phyloP scores from a whole-genome alignment of 208 protist species.

The Trypanosomatidae sp. region DNA sequence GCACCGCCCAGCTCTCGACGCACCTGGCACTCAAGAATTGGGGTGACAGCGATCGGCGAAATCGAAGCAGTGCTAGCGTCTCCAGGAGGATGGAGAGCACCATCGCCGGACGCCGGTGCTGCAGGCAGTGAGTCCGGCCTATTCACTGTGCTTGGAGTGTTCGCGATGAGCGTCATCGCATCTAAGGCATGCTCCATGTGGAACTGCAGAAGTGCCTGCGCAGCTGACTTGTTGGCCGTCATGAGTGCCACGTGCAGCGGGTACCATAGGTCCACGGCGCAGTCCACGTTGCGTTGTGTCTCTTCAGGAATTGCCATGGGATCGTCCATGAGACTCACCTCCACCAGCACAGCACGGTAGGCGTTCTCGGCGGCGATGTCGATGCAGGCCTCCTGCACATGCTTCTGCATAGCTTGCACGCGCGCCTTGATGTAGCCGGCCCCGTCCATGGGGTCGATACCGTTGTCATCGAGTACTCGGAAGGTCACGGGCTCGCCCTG shows the following conservation, averaged over 20 bases:
- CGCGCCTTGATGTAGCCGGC: constrained; percentile 11
- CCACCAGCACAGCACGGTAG: constrained; percentile 57
- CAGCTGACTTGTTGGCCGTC: constrained; percentile 37
- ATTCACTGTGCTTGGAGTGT: constrained; percentile 10
- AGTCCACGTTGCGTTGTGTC: constrained; percentile 25
- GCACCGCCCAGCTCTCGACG: constrained; percentile 47
- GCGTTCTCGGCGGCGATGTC: constrained; percentile 26
- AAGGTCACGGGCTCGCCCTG: constrained; percentile 38
- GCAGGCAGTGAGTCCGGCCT: neutral
- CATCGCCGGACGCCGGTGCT: neutral
- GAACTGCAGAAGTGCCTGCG: constrained; percentile 48
- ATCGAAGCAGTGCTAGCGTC: too few relatives aligned
- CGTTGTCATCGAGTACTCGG: constrained; percentile 32
- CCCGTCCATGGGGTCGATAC: constrained; percentile 23
- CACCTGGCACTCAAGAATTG: constrained; percentile 41
- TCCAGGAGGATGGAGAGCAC: neutral
- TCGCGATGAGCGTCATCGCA: constrained; percentile 31
- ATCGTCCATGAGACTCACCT: constrained; percentile 67
- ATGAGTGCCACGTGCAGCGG: constrained; percentile 67
- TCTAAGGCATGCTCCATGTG: constrained; percentile 50
- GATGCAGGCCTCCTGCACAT: constrained; percentile 20
- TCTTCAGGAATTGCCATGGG: constrained; percentile 35
- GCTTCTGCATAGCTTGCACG: constrained; percentile 17
- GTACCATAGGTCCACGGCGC: constrained; percentile 59
- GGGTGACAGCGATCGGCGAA: neutral